Conservation (phyloP, 768 basidiomycete species). For the Lactarius deliciosus region DNA sequence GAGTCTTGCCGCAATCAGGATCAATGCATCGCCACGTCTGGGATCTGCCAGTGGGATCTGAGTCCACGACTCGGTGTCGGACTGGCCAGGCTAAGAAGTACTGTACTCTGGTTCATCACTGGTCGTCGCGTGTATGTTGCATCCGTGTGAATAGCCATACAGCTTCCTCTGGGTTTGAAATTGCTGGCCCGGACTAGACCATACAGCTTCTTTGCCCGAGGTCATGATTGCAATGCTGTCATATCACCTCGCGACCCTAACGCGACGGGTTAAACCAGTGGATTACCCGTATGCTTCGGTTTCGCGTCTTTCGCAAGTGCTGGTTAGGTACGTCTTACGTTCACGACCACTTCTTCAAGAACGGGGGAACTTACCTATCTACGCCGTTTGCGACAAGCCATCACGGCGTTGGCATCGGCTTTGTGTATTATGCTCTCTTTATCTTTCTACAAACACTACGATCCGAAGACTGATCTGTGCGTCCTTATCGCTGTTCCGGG, state of each 20-base stretch:
- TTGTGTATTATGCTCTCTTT: constrained; percentile 21
- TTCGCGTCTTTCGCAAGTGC: constrained; percentile 30
- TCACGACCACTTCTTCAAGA: not conserved
- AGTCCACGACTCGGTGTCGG: no score
- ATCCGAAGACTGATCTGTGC: constrained; percentile 26
- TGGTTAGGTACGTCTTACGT: constrained; percentile 23
- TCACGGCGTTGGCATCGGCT: constrained; percentile 16
- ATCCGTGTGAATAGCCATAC: not conserved
- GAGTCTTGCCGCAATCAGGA: no score
- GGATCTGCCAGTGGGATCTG: no score
- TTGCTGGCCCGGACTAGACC: not conserved
- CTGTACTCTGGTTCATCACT: no score
- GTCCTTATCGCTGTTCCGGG: constrained; percentile 25
- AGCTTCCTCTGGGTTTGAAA: not conserved
- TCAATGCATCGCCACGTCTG: no score
- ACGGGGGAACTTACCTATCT: not conserved
- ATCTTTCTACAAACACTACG: constrained; percentile 13
- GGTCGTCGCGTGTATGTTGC: not conserved
- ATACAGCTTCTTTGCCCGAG: not conserved
- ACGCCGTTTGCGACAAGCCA: not conserved
- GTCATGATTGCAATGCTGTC: not conserved
- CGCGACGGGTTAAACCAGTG: not conserved
- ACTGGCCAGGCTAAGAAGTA: no score
- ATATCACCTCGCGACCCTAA: not conserved
- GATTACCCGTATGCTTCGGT: constrained; percentile 18